Conservation (phyloP, 495 filamentous ascomycete species). For the Halenospora varia region DNA sequence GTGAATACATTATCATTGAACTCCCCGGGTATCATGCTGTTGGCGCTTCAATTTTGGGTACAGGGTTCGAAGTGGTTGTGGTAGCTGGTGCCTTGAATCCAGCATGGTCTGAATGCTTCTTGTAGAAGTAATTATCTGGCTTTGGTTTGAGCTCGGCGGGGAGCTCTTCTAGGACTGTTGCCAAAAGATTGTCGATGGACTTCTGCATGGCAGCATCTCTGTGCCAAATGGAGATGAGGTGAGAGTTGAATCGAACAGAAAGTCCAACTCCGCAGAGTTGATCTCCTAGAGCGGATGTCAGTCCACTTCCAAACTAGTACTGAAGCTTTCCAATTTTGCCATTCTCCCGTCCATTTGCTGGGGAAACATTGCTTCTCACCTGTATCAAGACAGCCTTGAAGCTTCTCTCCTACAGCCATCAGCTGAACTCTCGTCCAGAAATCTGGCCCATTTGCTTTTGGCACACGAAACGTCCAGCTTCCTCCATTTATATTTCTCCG, state of each 20-base stretch:
- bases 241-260: slow-evolving; percentile 69
- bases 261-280: slow-evolving; percentile 74
- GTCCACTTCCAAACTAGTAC: background rate
- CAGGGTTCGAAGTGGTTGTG: slow-evolving; percentile 1
- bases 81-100: slow-evolving; percentile 46
- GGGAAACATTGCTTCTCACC: no score
- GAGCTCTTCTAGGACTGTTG: slow-evolving; percentile 63
- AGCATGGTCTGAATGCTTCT: slow-evolving; percentile 53
- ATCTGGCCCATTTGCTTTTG: slow-evolving; percentile 63
- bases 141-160: slow-evolving; percentile 63
- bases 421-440: slow-evolving; percentile 79
- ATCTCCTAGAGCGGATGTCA: slow-evolving; percentile 49
- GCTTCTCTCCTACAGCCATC: slow-evolving; percentile 78
- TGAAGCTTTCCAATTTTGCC: no score
- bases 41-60: slow-evolving; percentile 15
- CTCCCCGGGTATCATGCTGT: slow-evolving; percentile 17
- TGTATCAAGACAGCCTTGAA: slow-evolving; percentile 70
- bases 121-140: slow-evolving; percentile 66
- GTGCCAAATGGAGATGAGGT: slow-evolving; percentile 86
- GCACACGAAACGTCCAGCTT: slow-evolving; percentile 83
- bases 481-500: slow-evolving; percentile 76
- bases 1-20: background rate
- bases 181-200: slow-evolving; percentile 66
- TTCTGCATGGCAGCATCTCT: slow-evolving; percentile 68
- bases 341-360: no score